Base-by-base conservation (phyloP, 805 yeast genomes). In the Hanseniaspora singularis region DNA sequence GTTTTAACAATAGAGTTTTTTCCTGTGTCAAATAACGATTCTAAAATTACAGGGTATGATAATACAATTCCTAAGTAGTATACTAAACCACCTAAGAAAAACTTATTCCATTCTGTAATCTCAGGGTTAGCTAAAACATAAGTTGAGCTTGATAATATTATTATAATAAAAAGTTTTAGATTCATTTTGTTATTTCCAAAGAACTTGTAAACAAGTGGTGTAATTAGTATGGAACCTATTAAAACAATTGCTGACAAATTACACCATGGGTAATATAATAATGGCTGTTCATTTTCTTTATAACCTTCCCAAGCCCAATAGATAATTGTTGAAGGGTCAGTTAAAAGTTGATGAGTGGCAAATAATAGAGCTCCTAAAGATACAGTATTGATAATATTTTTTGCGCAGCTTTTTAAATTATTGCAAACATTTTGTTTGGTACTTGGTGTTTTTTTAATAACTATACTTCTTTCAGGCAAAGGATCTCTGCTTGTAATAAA, bases 251-350 rank as follows among this genome's bases (percentile, higher is more conserved):
- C 81, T 51, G 8, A 80, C 72, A 30, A 23, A 16, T 31, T 30
- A 40, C 94, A 89, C 61, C 64, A 62, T 24, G 66, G 66, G 62
- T 64, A 69, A 54, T 85, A 86, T 26, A 94, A 86, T 38, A 87
- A 76, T 11, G 96, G 94, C 3, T 82, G 71, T 10, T 96, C 96
- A 0, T 94, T 94, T 3, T 67, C 65, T n/a, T 84, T 68, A 60
- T 72, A 89, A 1, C 98, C 98, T 51, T 79, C 82, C 97, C 97
- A 92, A n/a, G 78, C 76, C 96, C 96, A 92, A 39, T 79, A 69
- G n/a, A 85, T 81, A 36, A 89, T 70, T 9, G 92, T 82, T 2
- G 94, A 79, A 0, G 96, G 73, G 60, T 92, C 98, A 2, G 85
- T 73, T 39, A 87, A 61, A 68, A 79, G 74, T 12, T 94, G 82